Evolutionary conservation across 2,329 filamentous ascomycete species (phyloP).

Genomic region (Aaosphaeria arxii): DNA sequence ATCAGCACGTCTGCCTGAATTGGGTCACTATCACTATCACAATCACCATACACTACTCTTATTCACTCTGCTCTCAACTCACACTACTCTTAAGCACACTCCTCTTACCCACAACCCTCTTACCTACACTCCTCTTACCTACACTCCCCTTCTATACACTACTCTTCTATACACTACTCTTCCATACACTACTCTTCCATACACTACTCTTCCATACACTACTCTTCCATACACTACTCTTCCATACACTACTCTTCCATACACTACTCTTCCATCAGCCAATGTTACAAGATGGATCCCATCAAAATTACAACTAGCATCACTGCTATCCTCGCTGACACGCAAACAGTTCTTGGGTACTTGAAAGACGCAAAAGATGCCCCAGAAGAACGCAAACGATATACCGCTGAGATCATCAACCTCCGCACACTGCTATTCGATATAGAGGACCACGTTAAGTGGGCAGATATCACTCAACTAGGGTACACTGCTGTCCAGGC

Average conservation of each 20-base stretch:
- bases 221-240: too few relatives aligned
- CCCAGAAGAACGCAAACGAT: conserved; percentile 15
- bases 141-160: too few relatives aligned
- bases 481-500: conserved; percentile 17
- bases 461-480: conserved; percentile 7
- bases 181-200: too few relatives aligned
- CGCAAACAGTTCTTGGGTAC: conserved; percentile 15
- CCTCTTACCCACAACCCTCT: too few relatives aligned
- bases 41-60: too few relatives aligned
- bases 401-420: conserved; percentile 17
- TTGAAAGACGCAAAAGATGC: conserved; percentile 23
- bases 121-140: too few relatives aligned
- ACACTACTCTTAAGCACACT: too few relatives aligned
- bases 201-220: too few relatives aligned
- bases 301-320: conserved; percentile 22
- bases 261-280: not conserved
- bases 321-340: conserved; percentile 19
- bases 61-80: too few relatives aligned
- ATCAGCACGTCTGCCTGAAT: conserved; percentile 2
- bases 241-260: not conserved
- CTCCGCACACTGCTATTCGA: conserved; percentile 17
- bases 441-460: conserved; percentile 16
- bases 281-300: conserved; percentile 16
- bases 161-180: too few relatives aligned
- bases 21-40: not conserved